phyloP scores from a whole-genome alignment of 2,329 filamentous ascomycete species.

The Aspergillus sp. region DNA sequence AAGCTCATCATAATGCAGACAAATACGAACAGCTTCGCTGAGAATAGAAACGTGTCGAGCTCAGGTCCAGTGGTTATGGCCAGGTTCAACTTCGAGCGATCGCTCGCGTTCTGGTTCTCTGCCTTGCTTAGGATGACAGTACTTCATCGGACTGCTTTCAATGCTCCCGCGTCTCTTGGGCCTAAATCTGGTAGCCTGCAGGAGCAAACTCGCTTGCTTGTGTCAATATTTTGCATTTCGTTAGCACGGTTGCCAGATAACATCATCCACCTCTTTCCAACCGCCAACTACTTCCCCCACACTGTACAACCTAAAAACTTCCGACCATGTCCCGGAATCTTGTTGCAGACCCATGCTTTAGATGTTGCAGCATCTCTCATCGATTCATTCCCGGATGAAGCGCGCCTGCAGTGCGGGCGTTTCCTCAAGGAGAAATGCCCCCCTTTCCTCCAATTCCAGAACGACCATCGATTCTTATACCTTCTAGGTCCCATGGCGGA shows the following conservation, averaged over 20 bases:
- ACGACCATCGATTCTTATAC: conserved; percentile 41
- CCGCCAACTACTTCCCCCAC: conserved; percentile 31
- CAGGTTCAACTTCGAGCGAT: conserved; percentile 29
- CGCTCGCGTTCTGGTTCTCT: conserved; percentile 42
- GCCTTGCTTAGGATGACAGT: conserved; percentile 41
- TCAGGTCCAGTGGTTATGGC: conserved; percentile 16
- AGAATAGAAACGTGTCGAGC: conserved; percentile 15
- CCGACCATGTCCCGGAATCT: conserved; percentile 32
- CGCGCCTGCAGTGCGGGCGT: conserved; percentile 42
- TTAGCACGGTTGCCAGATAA: conserved; percentile 38
- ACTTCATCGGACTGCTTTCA: conserved; percentile 41
- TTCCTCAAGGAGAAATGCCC: conserved; percentile 45
- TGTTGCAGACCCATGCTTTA: conserved; percentile 42
- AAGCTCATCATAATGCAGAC: conserved; percentile 33
- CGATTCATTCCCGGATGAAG: conserved; percentile 46
- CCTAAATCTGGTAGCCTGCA: conserved; percentile 27
- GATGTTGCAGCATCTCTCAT: conserved; percentile 47
- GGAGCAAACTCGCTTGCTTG: conserved; percentile 39
- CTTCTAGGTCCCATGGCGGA: conserved; percentile 42
- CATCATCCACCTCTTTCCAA: conserved; percentile 30
- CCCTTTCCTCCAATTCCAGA: conserved; percentile 37
- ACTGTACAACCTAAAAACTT: conserved; percentile 22
- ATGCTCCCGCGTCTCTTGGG: conserved; percentile 19
- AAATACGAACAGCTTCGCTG: conserved; percentile 19
- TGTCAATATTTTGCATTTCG: conserved; percentile 42